Conservation (phyloP, 176 grass and related monocot species). For the Bromus sterilis region DNA sequence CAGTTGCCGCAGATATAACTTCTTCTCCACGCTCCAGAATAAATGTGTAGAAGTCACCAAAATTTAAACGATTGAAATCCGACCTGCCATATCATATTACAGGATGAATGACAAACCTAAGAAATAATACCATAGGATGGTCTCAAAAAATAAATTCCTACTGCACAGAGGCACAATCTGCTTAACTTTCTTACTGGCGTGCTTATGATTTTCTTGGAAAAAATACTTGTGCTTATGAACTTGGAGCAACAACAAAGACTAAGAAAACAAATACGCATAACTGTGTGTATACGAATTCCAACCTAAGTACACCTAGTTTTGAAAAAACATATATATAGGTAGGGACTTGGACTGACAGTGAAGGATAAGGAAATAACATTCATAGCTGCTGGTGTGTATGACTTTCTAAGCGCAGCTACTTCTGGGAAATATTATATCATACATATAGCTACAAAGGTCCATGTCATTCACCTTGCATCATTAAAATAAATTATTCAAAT, state of each 20-base stretch:
- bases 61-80: slow-evolving; percentile 85
- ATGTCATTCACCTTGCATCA: slow-evolving; percentile 1
- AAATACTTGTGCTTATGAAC: background rate
- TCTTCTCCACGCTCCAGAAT: slow-evolving; percentile 84
- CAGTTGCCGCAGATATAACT: slow-evolving; percentile 84
- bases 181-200: background rate
- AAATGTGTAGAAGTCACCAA: slow-evolving; percentile 85
- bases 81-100: slow-evolving; percentile 52
- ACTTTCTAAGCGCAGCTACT: background rate
- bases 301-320: background rate
- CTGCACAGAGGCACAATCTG: background rate
- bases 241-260: background rate
- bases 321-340: background rate
- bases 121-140: background rate
- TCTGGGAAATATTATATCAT: background rate
- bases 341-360: background rate
- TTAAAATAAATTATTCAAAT: background rate
- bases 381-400: background rate
- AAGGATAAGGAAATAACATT: background rate
- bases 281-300: background rate
- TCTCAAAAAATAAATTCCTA: slow-evolving; percentile 1
- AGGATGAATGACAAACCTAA: background rate
- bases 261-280: background rate
- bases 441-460: background rate
- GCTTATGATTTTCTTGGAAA: background rate